Evolutionary conservation across 73 alveolate genomes (phyloP), one percentile per base, ranked within the genome.

Genomic region (Tetrahymena thermophila): DNA sequence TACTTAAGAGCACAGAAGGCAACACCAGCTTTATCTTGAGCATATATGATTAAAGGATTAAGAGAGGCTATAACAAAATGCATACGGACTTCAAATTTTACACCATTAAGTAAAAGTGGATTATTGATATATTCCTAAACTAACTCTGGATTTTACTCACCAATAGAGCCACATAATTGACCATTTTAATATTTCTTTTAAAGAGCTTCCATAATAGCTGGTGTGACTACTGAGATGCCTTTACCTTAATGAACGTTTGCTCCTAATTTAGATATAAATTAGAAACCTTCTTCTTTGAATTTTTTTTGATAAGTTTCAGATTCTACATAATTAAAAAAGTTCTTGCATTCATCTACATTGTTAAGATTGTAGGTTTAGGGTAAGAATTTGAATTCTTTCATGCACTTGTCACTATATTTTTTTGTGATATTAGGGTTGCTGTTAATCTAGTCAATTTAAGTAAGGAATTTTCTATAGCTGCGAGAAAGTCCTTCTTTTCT

Each of bases 201-300:
- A 25, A 94, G 71, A 10, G 93, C 58, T 35, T 94, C 84, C 17
- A 56, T 40, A 38, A 85, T 94, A n/a, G 85, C 95, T 23, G 95
- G 93, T 28, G 56, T 83, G 3, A 94, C 93, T 2, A 94, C 95
- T 35, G 7, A 38, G 5, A 94, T 94, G 28, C 96, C 96, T 84
- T 56, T 94, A 31, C 96, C 96, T 94, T 94, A 43, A 40, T 94
- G 96, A 85, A 94, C 96, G 34, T 94, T 94, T 28, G 93, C 83
- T 83, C 96, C 96, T 43, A 84, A 44, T 35, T 94, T 94, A 25
- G 95, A 85, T 10, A 94, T 94, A 42, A 94, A 94, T 85, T 94
- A 85, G 25, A 94, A 94, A n/a, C 96, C 96, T 23, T 84, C 94
- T 28, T 38, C n/a, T 57, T 56, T 93, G 14, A 42, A 28, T 43